These are phyloP conservation scores for Zygotorulaspora sp. DNA, from an alignment of 805 yeast genomes.

Conservation along the genomic window DNA sequence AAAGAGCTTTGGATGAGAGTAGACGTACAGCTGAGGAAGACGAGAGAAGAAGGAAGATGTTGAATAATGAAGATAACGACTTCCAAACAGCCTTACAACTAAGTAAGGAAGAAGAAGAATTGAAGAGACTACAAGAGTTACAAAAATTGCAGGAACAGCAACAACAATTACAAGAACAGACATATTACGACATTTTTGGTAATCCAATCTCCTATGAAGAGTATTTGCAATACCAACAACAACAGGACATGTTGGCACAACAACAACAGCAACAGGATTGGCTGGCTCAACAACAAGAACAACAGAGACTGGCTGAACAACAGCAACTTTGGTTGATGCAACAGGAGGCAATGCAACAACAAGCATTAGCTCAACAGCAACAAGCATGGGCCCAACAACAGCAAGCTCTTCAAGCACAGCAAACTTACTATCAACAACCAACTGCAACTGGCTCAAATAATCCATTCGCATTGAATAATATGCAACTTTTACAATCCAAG, in stretches of 20 bases:
- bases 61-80: constrained; percentile 23
- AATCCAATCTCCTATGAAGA: constrained; percentile 37
- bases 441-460: constrained; percentile 69
- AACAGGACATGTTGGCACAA: constrained; percentile 28
- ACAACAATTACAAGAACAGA: constrained; percentile 28
- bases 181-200: constrained; percentile 35
- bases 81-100: constrained; percentile 26
- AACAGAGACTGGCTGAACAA: constrained; percentile 25
- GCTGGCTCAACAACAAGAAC: constrained; percentile 26
- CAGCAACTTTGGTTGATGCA: constrained; percentile 27
- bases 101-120: constrained; percentile 29
- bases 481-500: constrained; percentile 12
- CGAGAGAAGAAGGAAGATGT: constrained; percentile 46
- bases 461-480: constrained; percentile 57
- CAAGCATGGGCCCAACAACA: constrained; percentile 32
- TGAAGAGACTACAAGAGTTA: constrained; percentile 25
- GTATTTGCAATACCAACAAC: constrained; percentile 33
- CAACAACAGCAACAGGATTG: constrained; percentile 29
- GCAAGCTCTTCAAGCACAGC: constrained; percentile 35
- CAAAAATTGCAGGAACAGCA: constrained; percentile 25
- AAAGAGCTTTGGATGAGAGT: constrained; percentile 75
- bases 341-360: constrained; percentile 34
- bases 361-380: constrained; percentile 28
- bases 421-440: constrained; percentile 45
- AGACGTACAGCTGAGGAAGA: constrained; percentile 80